phyloP scores from a whole-genome alignment of 495 filamentous ascomycete species.

The Penicillium malachiteum region DNA sequence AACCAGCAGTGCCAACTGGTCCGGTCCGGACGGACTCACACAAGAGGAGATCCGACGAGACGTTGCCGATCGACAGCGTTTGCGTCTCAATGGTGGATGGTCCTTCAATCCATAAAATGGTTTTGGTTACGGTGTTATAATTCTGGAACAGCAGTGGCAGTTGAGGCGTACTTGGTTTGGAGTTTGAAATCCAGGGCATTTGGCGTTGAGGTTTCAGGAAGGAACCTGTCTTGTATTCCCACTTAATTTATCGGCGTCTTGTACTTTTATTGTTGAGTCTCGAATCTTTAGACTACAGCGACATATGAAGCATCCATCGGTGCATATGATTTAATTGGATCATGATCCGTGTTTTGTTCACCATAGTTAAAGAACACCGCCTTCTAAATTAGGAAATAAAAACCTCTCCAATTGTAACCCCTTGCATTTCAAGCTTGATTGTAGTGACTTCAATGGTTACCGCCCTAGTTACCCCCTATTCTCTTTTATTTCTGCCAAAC shows the following conservation, averaged over 20 bases:
- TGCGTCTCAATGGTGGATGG: constrained; percentile 86
- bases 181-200: constrained; percentile 1
- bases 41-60: constrained; percentile 84
- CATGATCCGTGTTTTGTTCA: too few species aligned
- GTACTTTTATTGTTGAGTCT: constrained; percentile 11
- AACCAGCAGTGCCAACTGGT: constrained; percentile 93
- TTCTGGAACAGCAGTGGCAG: constrained; percentile 6
- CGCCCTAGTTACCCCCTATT: too few species aligned
- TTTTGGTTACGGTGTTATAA: too few species aligned
- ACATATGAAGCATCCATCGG: constrained; percentile 20
- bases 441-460: too few species aligned
- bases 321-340: constrained; percentile 19
- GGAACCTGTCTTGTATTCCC: neutral
- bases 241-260: constrained; percentile 15
- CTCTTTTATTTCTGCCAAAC: too few species aligned
- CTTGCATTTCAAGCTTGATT: too few species aligned
- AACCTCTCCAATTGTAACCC: too few species aligned
- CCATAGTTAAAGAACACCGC: too few species aligned
- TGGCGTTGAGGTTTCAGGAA: constrained; percentile 9
- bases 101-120: constrained; percentile 43
- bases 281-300: constrained; percentile 13
- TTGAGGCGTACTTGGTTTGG: constrained; percentile 3
- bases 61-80: constrained; percentile 72
- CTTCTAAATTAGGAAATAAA: too few species aligned
- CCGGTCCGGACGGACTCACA: constrained; percentile 78